Conservation (phyloP, 345 rosid species). For the Linum tenue region DNA sequence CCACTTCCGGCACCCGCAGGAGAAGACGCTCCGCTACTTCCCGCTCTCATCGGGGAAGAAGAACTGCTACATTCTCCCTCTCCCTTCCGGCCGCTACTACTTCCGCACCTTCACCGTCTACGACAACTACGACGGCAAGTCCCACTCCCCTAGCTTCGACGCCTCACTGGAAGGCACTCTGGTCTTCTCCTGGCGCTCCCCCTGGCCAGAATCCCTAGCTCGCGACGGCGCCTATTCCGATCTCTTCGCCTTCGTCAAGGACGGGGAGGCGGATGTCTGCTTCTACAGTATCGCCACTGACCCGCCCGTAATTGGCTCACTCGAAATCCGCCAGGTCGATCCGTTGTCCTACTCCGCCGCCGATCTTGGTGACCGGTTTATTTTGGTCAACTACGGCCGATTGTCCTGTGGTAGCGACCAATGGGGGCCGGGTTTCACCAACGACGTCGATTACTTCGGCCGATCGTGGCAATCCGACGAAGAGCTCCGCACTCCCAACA, state of each 20-base stretch:
- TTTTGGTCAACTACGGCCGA: constrained; percentile 83
- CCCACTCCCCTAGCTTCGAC: constrained; percentile 79
- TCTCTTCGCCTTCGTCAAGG: constrained; percentile 63
- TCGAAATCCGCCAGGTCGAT: constrained; percentile 63
- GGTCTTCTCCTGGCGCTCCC: constrained; percentile 89
- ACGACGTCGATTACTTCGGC: constrained; percentile 69
- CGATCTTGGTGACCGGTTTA: constrained; percentile 31
- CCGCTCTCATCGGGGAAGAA: constrained; percentile 88
- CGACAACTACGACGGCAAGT: constrained; percentile 88
- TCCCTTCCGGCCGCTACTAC: constrained; percentile 73
- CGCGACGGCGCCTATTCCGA: constrained; percentile 92
- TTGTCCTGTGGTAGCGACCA: constrained; percentile 59
- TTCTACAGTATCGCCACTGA: constrained; percentile 94
- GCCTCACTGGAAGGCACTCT: constrained; percentile 83
- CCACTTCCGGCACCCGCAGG: constrained; percentile 50
- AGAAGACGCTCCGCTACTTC: constrained; percentile 76
- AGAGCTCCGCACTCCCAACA: constrained; percentile 22
- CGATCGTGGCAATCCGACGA: constrained; percentile 86
- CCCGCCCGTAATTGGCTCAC: constrained; percentile 80
- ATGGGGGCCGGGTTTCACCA: constrained; percentile 92
- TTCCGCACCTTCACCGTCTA: constrained; percentile 91
- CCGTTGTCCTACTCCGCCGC: constrained; percentile 53
- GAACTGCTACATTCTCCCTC: constrained; percentile 82
- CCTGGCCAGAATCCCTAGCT: constrained; percentile 54
- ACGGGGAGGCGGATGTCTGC: constrained; percentile 79